phyloP scores from a whole-genome alignment of 306 rosid genomes.

The Bauhinia variegata region DNA sequence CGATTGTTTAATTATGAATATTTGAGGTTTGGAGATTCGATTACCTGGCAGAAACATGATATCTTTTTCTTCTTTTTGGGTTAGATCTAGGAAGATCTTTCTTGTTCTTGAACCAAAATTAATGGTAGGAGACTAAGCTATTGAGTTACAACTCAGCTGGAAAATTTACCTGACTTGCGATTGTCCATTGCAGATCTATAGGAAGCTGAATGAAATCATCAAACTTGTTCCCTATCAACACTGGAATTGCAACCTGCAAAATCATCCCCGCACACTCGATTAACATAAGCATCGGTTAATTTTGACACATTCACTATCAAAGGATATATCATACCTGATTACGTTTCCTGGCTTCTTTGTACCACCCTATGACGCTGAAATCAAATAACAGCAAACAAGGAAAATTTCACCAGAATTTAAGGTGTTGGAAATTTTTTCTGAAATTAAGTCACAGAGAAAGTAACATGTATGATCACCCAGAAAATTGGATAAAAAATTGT shows the following conservation, averaged over 20 bases:
- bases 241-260: constrained; percentile 85
- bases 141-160: neutral
- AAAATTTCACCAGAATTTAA: neutral
- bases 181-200: constrained; percentile 92
- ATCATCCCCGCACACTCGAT: neutral
- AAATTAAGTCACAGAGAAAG: too few relatives aligned
- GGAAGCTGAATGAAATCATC: constrained; percentile 99
- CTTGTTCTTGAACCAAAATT: neutral
- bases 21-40: too few relatives aligned
- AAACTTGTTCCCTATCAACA: constrained; percentile 88
- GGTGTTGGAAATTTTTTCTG: neutral
- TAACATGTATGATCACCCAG: too few relatives aligned
- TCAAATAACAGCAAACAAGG: constrained; percentile 18
- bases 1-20: too few relatives aligned
- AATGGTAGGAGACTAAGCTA: neutral
- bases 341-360: constrained; percentile 80
- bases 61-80: neutral
- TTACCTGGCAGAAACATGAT: too few relatives aligned
- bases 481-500: neutral
- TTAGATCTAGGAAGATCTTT: constrained; percentile 7
- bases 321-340: constrained; percentile 60
- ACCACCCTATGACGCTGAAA: constrained; percentile 76
- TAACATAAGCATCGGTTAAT: neutral
- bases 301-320: too few relatives aligned
- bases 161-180: constrained; percentile 78